Base-by-base conservation (phyloP, 176 grass and related monocot genomes). In the Zoysia pacifica region DNA sequence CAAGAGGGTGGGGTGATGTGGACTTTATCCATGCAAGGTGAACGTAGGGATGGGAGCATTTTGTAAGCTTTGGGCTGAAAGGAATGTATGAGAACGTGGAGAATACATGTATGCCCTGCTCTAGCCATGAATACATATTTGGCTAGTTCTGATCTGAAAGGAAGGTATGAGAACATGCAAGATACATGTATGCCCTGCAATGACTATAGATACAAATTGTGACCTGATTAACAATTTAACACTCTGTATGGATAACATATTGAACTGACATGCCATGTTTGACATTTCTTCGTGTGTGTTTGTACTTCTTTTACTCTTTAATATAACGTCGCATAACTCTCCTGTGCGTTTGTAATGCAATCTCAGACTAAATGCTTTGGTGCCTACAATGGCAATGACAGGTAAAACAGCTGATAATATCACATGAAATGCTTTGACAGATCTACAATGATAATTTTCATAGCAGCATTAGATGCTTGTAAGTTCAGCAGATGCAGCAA, bases 11-110 rank as follows among this genome's bases (percentile, higher is more conserved):
- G 66, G 65, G 82, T 48, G 77, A 84, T 85, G 79, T 80, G 64
- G 71, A 71, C 85, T 87, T 67, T 60, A 87, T 87, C 85, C 79
- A 65, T 43, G 67, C 74, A 83, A 44, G 42, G 7, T 35, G 18
- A 82, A 67, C 12, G 73, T 82, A 72, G 66, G 67, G 79, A 82
- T 16, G 41, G 65, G 42, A 71, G 76, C 19, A 8, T 0, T 56
- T 16, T 54, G 39, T 45, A 68, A 53, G 16, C 43, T 38, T 2
- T 35, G 43, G 58, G 45, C 28, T 72, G 74, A 78, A 43, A 70
- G 62, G 4, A 36, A 84, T n/a, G n/a, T 63, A 60, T 83, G 62
- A 79, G 80, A 83, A 45, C 80, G 55, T 46, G 36, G 12, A 87
- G 73, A 70, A 51, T 60, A 65, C 65, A 76, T 65, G 79, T 61